Base-by-base conservation (phyloP, 2,329 filamentous ascomycete species). In the Huntiella bhutanensis region DNA sequence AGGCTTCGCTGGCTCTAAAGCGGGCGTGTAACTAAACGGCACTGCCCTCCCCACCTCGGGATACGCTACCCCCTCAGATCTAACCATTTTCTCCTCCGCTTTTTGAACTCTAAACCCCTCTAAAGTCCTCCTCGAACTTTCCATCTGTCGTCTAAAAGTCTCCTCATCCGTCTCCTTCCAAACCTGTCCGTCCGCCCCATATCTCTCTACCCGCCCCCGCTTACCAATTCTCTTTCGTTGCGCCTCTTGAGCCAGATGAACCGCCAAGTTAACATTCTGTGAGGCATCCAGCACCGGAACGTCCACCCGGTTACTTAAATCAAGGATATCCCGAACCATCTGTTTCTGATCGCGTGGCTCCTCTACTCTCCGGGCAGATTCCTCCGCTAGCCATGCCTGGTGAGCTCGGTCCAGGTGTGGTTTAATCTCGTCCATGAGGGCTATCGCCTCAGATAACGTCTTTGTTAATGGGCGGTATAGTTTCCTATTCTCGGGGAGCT, bases 361-460 rank as follows among this genome's bases (percentile, higher is more conserved):
- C 42, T 33, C 39, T 7, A 28, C 41, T 4, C 6, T 15, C 11
- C 4, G 8, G 28, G 45, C 35, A 13, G 32, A 22, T 22, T 41
- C 38, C 47, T 73, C 69, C 49, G 69, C 59, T 37, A 37, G 37
- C 71, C 82, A 88, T 46, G 71, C 69, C n/a, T 78, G 69, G 57
- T 83, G 77, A 11, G 79, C 71, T 51, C 69, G 70, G 40, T 80
- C 75, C 46, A 98, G 81, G 13, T 78, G 71, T 1, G 85, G 85
- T 56, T 86, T 91, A 48, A 95, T 68, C 6, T 69, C 63, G 60
- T 95, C 87, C 28, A 98, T 67, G 52, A 78, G 74, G 51, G 70
- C 66, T 11, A 93, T 61, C 13, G 85, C 79, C 8, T 64, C 62
- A 37, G 71, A 57, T 15, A 76, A 61, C 4, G 69, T 68, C 10